Evolutionary conservation across 2,329 filamentous ascomycete species (phyloP).

Genomic region (Ophiostoma perfectum): DNA sequence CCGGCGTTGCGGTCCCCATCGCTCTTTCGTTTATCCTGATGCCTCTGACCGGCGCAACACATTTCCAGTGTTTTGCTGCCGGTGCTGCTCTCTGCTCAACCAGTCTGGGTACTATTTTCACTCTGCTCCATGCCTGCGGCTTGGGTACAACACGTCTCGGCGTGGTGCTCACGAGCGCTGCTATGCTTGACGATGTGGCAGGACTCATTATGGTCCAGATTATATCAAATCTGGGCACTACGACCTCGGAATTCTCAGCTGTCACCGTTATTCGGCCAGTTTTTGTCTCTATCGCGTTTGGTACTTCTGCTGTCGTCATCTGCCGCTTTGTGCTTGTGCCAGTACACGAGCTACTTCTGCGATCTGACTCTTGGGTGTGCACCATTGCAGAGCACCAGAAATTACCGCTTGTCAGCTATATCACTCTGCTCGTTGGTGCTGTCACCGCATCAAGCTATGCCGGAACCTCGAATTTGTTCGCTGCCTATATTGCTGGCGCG

Average conservation of each 20-base stretch:
- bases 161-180: conserved; percentile 61
- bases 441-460: conserved; percentile 52
- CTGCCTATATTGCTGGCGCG: conserved; percentile 58
- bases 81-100: conserved; percentile 71
- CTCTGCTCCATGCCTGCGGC: conserved; percentile 43
- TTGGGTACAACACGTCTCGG: conserved; percentile 45
- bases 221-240: conserved; percentile 57
- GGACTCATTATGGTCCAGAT: conserved; percentile 73
- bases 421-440: conserved; percentile 43
- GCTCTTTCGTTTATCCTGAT: conserved; percentile 58
- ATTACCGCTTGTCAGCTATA: conserved; percentile 44
- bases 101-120: conserved; percentile 65
- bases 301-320: conserved; percentile 40
- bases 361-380: conserved; percentile 27
- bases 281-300: conserved; percentile 48
- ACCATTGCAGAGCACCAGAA: conserved; percentile 31
- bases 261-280: conserved; percentile 42
- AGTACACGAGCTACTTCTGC: conserved; percentile 35
- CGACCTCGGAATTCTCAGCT: conserved; percentile 29
- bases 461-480: conserved; percentile 58
- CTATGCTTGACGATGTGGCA: conserved; percentile 77
- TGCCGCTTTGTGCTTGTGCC: conserved; percentile 45
- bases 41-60: conserved; percentile 43
- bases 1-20: conserved; percentile 60
- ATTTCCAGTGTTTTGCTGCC: conserved; percentile 60